Evolutionary conservation across 129 eudicot species (phyloP).

Genomic region (Chrysanthemum lavandulifolium): DNA sequence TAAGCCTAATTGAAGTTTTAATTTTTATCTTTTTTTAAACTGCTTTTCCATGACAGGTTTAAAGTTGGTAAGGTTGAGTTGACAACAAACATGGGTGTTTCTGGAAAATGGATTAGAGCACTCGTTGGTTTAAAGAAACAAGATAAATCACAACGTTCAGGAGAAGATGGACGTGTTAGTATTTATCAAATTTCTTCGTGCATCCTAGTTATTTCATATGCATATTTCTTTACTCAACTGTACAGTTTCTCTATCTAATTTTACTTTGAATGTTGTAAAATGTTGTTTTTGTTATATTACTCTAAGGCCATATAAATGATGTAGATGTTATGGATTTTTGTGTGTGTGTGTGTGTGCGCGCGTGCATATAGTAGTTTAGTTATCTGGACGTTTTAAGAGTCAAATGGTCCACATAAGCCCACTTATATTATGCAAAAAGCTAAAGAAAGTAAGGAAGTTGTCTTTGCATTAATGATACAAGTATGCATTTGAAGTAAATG

Average conservation of each 20-base stretch:
- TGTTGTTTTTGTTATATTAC: background rate
- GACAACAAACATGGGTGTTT: conserved; percentile 63
- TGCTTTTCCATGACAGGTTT: conserved; percentile 32
- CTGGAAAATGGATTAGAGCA: conserved; percentile 81
- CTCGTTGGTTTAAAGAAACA: conserved; percentile 79
- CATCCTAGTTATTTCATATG: conserved; percentile 12
- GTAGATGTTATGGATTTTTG: too few relatives aligned
- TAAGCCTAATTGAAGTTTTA: conserved; percentile 14
- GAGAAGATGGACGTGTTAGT: conserved; percentile 68
- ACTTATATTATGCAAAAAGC: background rate
- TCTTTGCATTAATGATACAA: too few relatives aligned
- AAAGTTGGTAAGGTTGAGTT: conserved; percentile 24
- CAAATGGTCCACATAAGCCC: background rate
- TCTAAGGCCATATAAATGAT: too few relatives aligned
- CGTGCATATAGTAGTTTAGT: background rate
- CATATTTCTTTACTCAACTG: background rate
- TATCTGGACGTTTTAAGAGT: conserved; percentile 2
- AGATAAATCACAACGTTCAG: conserved; percentile 59
- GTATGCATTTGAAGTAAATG: too few relatives aligned
- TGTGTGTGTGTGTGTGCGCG: too few relatives aligned
- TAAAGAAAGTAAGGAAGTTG: background rate
- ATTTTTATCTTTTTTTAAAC: background rate
- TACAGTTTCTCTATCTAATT: background rate
- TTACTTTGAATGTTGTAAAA: too few relatives aligned
- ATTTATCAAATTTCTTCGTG: background rate